These are phyloP conservation scores for Fusarium hainanense DNA, from an alignment of 2,329 filamentous ascomycete species.

Conservation along the genomic window DNA sequence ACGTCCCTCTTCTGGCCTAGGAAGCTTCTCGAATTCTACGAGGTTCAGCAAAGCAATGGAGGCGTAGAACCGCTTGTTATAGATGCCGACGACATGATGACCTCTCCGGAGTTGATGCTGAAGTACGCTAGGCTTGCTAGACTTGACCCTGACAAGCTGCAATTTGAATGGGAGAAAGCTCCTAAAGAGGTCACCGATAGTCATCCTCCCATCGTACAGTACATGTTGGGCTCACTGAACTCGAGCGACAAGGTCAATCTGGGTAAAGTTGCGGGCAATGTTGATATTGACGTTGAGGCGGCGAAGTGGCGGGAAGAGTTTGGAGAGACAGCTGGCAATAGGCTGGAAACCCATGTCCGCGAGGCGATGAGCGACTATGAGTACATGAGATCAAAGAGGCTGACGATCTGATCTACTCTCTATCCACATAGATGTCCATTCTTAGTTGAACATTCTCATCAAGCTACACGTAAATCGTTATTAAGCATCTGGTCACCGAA, in stretches of 20 bases:
- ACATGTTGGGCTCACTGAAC: background rate
- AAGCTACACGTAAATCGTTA: background rate
- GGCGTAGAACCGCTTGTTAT: background rate
- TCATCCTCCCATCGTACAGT: background rate
- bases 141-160: background rate
- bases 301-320: background rate
- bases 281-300: background rate
- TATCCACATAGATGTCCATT: background rate
- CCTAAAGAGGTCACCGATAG: background rate
- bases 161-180: background rate
- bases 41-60: background rate
- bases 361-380: background rate
- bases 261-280: background rate
- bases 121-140: background rate
- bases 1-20: background rate
- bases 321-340: background rate
- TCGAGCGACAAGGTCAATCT: background rate
- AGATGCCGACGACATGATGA: constrained; percentile 3
- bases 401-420: background rate
- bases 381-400: background rate
- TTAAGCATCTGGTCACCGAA: background rate
- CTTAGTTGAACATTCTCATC: background rate
- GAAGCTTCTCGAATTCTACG: background rate
- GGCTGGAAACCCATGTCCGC: background rate
- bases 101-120: background rate